Evolutionary conservation across 208 protist species (phyloP), one percentile per base, ranked within the genome.

Genomic region (Wallacemonas sp.): DNA sequence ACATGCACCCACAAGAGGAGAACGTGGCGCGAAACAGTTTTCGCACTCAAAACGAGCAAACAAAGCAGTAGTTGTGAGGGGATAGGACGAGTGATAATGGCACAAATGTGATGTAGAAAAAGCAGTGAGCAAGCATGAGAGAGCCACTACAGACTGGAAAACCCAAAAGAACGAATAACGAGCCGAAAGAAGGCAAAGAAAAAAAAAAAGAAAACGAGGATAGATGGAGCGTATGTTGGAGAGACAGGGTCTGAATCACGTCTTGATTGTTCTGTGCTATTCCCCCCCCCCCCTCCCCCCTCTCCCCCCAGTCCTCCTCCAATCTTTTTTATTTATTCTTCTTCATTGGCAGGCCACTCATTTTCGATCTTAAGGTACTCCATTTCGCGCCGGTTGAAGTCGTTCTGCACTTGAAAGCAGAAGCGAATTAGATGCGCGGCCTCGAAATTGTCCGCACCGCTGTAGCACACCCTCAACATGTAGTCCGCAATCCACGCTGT

Each of bases 351-450:
- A 0, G 88, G 88, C 88, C 88, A 95, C 65, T 95, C 88, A 62
- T 95, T 95, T 46, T 95, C 88, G 34, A 95, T 61, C 61, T 83
- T 86, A 19, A 95, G 67, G 36, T 77, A 89, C 56, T 91, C 85
- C 61, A 78, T 79, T 41, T 95, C 88, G 2, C 75, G 65, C 22
- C 72, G 54, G 22, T 31, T 88, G 80, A 84, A 95, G 62, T 92
- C 80, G 49, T 75, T 85, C 26, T 79, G 46, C 41, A 89, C 70
- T 12, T 74, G 36, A 45, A 95, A 91, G 47, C 75, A 85, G 54
- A 84, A 55, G 12, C 82, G 84, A n/a, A 95, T 84, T 0, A 90
- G 54, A 26, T 82, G 78, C 4, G 88, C 88, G 2, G 88, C 80
- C 58, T 84, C 79, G 46, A 95, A 88, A 70, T 80, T 80, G 51